Percentiles rank a stretch among this genome's conserved stretches.
These are phyloP conservation scores for Colletotrichum liriopes DNA, from an alignment of 2,329 filamentous ascomycete species.

Conservation along the genomic window DNA sequence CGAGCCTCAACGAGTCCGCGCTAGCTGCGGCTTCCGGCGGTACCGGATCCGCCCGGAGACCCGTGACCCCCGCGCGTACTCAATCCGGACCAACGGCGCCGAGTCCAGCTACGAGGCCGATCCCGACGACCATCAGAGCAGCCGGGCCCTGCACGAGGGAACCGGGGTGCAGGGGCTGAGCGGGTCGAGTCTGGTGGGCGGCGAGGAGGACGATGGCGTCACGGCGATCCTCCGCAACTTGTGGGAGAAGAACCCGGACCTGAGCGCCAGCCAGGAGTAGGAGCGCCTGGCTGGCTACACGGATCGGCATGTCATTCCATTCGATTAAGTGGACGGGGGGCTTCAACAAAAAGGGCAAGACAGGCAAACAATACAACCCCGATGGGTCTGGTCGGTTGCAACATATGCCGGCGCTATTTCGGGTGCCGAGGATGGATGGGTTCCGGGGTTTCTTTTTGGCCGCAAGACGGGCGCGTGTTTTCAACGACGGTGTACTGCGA, in stretches of 20 bases:
- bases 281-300: conserved; percentile 14
- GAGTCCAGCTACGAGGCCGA: conserved; percentile 64
- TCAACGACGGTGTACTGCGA: neutral
- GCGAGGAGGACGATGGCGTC: conserved; percentile 66
- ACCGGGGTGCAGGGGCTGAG: conserved; percentile 56
- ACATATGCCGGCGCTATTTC: neutral
- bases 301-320: conserved; percentile 14
- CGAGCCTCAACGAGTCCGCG: conserved; percentile 50
- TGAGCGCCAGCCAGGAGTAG: conserved; percentile 69
- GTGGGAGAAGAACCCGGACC: conserved; percentile 74
- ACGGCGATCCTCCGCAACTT: conserved; percentile 69
- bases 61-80: conserved; percentile 52
- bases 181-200: conserved; percentile 65
- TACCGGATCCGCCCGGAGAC: conserved; percentile 43
- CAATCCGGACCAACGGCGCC: conserved; percentile 56
- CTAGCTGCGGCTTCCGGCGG: conserved; percentile 43
- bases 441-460: neutral
- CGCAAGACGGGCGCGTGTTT: neutral
- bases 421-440: neutral
- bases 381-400: neutral
- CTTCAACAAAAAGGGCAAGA: neutral
- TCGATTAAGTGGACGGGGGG: neutral
- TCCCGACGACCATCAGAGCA: conserved; percentile 53
- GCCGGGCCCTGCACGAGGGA: conserved; percentile 52
- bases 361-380: neutral